These are phyloP conservation scores for Pichia deserticola DNA, from an alignment of 805 yeast genomes.

Conservation along the genomic window DNA sequence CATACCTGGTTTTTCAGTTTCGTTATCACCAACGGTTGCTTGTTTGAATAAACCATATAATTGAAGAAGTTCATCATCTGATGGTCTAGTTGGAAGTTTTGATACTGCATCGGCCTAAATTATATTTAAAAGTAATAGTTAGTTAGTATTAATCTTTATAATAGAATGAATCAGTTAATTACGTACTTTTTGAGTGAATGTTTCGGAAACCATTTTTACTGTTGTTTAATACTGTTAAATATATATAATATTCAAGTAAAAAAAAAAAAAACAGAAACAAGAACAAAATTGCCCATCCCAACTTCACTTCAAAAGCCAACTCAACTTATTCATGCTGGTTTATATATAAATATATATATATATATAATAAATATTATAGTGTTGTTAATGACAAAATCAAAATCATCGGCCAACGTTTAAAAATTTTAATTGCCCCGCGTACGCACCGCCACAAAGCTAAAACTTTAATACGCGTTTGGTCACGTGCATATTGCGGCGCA, in stretches of 20 bases:
- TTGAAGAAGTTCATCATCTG: conserved; percentile 77
- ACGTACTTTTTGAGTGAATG: conserved; percentile 31
- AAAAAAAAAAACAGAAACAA: background rate
- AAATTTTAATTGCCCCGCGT: too few relatives aligned
- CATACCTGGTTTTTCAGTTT: conserved; percentile 78
- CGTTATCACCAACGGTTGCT: conserved; percentile 94
- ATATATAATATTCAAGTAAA: too few relatives aligned
- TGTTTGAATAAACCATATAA: conserved; percentile 93
- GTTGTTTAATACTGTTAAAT: background rate
- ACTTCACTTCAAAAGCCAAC: too few relatives aligned
- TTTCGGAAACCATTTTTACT: conserved; percentile 28
- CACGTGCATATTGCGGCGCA: too few relatives aligned
- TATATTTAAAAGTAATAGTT: too few relatives aligned
- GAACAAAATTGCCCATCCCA: background rate
- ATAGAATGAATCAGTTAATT: background rate
- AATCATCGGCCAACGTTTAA: too few relatives aligned
- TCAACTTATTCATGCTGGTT: background rate
- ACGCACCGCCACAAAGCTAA: too few relatives aligned
- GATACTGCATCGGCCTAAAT: conserved; percentile 72
- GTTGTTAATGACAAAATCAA: too few relatives aligned
- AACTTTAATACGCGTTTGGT: too few relatives aligned
- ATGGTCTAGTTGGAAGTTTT: conserved; percentile 66
- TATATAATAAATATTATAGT: too few relatives aligned
- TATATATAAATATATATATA: too few relatives aligned
- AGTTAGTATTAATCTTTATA: background rate